phyloP scores from a whole-genome alignment of 768 basidiomycete species.

The Pleurotus pulmonarius region DNA sequence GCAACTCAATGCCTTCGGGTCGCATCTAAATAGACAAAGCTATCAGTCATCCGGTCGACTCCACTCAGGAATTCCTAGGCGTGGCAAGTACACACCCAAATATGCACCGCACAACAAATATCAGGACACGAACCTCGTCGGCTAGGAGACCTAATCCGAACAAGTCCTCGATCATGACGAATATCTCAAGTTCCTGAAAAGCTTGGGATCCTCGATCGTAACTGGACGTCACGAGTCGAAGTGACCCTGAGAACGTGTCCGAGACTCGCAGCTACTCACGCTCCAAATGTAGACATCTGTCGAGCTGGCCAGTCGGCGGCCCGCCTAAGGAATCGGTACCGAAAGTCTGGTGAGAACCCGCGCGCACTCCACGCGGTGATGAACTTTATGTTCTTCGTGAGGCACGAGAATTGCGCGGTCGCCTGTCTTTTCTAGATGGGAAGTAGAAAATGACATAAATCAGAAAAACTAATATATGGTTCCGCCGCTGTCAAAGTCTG shows the following conservation, averaged over 20 bases:
- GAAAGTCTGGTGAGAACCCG: slow-evolving; percentile 16
- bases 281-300: slow-evolving; percentile 14
- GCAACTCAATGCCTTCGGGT: slow-evolving; percentile 5
- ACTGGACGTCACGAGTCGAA: slow-evolving; percentile 27
- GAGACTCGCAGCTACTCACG: slow-evolving; percentile 26
- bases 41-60: slow-evolving; percentile 4
- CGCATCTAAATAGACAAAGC: neutral
- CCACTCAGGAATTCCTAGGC: slow-evolving; percentile 6
- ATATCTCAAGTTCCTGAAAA: slow-evolving; percentile 26
- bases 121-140: neutral
- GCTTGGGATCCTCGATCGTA: slow-evolving; percentile 28
- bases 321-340: slow-evolving; percentile 32
- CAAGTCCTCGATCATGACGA: slow-evolving; percentile 33
- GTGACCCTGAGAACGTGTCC: slow-evolving; percentile 27
- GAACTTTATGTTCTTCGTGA: slow-evolving; percentile 16
- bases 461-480: slow-evolving; percentile 10
- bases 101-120: neutral
- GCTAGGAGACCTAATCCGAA: slow-evolving; percentile 1
- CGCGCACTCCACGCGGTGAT: slow-evolving; percentile 20
- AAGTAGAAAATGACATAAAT: slow-evolving; percentile 1
- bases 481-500: slow-evolving; percentile 24
- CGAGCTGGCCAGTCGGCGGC: slow-evolving; percentile 10
- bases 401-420: slow-evolving; percentile 7
- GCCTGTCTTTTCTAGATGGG: neutral
- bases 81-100: neutral